phyloP scores from a whole-genome alignment of 345 rosid genomes.

The Leavenworthia alabamica region DNA sequence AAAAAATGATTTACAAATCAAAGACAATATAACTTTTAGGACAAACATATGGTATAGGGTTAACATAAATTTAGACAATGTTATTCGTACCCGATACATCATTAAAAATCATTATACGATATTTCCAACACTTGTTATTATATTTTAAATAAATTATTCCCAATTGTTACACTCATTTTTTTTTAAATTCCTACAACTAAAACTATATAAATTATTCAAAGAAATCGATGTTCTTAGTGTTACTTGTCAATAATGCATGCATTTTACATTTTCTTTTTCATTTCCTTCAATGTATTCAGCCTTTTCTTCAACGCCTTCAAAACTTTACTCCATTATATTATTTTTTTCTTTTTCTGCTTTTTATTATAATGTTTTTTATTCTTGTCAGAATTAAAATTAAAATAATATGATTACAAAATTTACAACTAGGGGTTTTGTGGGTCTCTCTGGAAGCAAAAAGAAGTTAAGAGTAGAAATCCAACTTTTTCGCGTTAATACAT shows the following conservation, averaged over 20 bases:
- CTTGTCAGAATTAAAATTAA: not conserved
- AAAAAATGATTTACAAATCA: not conserved
- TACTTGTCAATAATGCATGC: conserved; percentile 8
- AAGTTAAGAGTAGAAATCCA: conserved; percentile 42
- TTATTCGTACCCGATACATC: conserved; percentile 7
- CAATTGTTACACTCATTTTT: conserved; percentile 7
- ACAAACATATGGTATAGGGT: not conserved
- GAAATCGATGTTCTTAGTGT: not conserved
- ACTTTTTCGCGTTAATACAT: conserved; percentile 47
- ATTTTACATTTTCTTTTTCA: not conserved
- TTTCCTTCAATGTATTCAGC: conserved; percentile 16
- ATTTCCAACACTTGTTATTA: conserved; percentile 14
- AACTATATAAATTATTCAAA: not conserved
- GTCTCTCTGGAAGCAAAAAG: conserved; percentile 32
- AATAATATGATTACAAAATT: not conserved
- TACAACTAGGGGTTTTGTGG: conserved; percentile 21
- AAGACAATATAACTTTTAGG: not conserved
- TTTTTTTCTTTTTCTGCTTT: too few relatives aligned
- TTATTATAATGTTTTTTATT: conserved; percentile 1
- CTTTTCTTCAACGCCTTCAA: conserved; percentile 1
- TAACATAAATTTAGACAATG: conserved; percentile 12
- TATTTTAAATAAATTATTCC: not conserved
- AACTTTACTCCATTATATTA: too few relatives aligned
- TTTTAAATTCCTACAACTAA: too few relatives aligned
- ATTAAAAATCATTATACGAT: conserved; percentile 12